Evolutionary conservation across 768 basidiomycete species (phyloP).

Genomic region (Termitomyces sp.): DNA sequence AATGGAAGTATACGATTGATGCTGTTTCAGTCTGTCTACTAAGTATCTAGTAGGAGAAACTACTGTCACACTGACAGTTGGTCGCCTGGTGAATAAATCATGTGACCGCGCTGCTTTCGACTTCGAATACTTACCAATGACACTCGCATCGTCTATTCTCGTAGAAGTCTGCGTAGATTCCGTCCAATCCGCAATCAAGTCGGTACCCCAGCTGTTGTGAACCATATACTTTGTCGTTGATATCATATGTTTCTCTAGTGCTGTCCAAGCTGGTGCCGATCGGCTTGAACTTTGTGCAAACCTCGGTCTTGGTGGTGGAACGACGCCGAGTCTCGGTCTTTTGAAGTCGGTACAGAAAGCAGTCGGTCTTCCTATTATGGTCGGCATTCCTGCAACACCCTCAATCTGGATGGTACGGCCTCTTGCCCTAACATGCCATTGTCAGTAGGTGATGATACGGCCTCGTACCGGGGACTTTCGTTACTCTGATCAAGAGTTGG

Average conservation of each 20-base stretch:
- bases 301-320: slow-evolving; percentile 73
- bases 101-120: neutral
- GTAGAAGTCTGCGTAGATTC: slow-evolving; percentile 80
- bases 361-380: slow-evolving; percentile 67
- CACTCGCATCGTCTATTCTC: slow-evolving; percentile 22
- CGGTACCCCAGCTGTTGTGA: slow-evolving; percentile 21
- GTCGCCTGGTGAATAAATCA: neutral
- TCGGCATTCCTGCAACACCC: slow-evolving; percentile 24
- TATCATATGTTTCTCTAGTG: slow-evolving; percentile 40
- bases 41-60: too few relatives aligned
- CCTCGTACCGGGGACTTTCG: slow-evolving; percentile 79
- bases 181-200: slow-evolving; percentile 68
- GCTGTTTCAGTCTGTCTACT: too few relatives aligned
- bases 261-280: slow-evolving; percentile 68
- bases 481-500: slow-evolving; percentile 64
- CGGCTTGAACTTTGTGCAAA: slow-evolving; percentile 77
- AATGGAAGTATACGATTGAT: too few relatives aligned
- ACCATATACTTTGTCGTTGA: slow-evolving; percentile 6
- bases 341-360: slow-evolving; percentile 53
- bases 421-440: slow-evolving; percentile 9
- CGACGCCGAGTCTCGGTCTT: slow-evolving; percentile 79
- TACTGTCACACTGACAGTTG: too few relatives aligned
- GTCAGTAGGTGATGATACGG: slow-evolving; percentile 69
- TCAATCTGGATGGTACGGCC: slow-evolving; percentile 4
- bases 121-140: too few relatives aligned